Evolutionary conservation across 2,329 filamentous ascomycete genomes (phyloP).

Genomic region (Xylaria sp.): DNA sequence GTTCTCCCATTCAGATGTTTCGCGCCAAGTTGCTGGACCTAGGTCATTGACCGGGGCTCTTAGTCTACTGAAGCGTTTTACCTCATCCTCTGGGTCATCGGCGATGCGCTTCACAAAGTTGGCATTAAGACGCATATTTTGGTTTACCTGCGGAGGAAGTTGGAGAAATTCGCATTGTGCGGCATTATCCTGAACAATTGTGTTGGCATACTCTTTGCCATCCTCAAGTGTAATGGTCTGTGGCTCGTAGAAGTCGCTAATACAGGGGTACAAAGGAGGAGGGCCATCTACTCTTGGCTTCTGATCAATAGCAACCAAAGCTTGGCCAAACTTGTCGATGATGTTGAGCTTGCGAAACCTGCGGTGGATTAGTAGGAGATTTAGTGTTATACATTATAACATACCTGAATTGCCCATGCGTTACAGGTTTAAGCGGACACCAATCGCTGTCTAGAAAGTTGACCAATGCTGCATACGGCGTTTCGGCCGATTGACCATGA

Average conservation of each 20-base stretch:
- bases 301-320: slow-evolving; percentile 48
- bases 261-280: slow-evolving; percentile 48
- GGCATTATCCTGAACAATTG: slow-evolving; percentile 35
- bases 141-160: slow-evolving; percentile 53
- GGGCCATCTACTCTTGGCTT: slow-evolving; percentile 32
- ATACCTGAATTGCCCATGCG: slow-evolving; percentile 60
- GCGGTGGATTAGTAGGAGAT: background rate
- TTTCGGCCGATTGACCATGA: slow-evolving; percentile 46
- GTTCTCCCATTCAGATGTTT: slow-evolving; percentile 51
- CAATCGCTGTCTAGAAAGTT: slow-evolving; percentile 39
- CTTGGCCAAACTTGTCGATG: slow-evolving; percentile 61
- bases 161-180: slow-evolving; percentile 45
- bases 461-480: slow-evolving; percentile 51
- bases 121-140: slow-evolving; percentile 47
- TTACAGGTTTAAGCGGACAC: slow-evolving; percentile 56
- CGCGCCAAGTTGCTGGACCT: slow-evolving; percentile 34
- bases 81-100: no score
- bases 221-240: slow-evolving; percentile 36
- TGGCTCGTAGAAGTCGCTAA: slow-evolving; percentile 51
- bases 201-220: slow-evolving; percentile 39
- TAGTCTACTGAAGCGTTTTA: no score
- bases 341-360: slow-evolving; percentile 55
- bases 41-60: background rate
- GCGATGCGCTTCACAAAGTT: slow-evolving; percentile 42
- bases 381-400: slow-evolving; percentile 33